phyloP scores from a whole-genome alignment of 352 stramenopile genomes.

The Globisporangium barbulae region DNA sequence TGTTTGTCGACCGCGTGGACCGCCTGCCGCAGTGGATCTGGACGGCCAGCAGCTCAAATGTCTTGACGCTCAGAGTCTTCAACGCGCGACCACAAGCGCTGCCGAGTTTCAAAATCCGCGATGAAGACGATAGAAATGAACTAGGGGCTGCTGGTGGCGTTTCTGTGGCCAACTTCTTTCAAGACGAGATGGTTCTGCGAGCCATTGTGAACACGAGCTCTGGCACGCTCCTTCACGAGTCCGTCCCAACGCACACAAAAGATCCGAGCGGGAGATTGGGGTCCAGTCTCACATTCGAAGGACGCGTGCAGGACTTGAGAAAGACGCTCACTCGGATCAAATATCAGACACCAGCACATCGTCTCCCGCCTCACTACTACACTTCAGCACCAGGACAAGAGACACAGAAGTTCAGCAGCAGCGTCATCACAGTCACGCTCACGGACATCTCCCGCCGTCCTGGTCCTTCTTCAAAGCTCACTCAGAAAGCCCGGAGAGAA shows the following conservation, averaged over 20 bases:
- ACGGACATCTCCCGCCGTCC: slow-evolving; percentile 10
- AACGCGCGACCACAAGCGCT: background rate
- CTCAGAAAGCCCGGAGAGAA: background rate
- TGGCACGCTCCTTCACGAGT: slow-evolving; percentile 10
- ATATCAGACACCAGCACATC: background rate
- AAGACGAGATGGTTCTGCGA: slow-evolving; percentile 12
- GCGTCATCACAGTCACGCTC: slow-evolving; percentile 11
- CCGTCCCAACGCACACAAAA: background rate
- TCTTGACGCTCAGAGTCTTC: slow-evolving; percentile 9
- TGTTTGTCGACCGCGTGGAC: slow-evolving; percentile 34
- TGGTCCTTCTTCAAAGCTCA: background rate
- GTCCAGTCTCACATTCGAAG: slow-evolving; percentile 7
- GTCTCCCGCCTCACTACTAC: background rate
- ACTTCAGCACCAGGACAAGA: background rate
- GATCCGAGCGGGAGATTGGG: background rate
- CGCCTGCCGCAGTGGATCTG: slow-evolving; percentile 27
- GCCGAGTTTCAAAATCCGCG: slow-evolving; percentile 13
- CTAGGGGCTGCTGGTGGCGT: background rate
- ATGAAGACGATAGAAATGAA: background rate
- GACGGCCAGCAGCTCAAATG: slow-evolving; percentile 14
- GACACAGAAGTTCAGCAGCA: background rate
- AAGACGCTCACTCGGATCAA: slow-evolving; percentile 8
- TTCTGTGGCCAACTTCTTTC: slow-evolving; percentile 4
- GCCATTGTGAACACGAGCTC: slow-evolving; percentile 1
- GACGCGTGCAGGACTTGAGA: slow-evolving; percentile 5